Percentiles rank a stretch among this genome's conserved stretches.
Conservation (phyloP, 192 early-diverging fungal species). For the Linnemannia elongata region DNA sequence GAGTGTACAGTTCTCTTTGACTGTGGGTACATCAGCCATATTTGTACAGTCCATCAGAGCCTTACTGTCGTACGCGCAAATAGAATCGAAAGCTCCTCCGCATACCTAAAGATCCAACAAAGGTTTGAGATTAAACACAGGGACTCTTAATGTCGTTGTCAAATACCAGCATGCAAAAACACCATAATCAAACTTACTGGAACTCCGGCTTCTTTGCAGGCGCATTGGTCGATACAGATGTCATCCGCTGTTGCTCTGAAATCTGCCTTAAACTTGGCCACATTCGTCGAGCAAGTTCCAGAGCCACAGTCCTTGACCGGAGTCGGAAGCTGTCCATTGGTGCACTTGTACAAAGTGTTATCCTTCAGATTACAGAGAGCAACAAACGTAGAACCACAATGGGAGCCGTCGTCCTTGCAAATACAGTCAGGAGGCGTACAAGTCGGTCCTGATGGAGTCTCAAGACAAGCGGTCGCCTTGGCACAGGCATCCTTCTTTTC, state of each 20-base stretch:
- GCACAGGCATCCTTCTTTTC: not conserved
- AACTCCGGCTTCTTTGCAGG: not conserved
- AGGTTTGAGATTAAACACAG: too few relatives aligned
- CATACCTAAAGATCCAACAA: too few relatives aligned
- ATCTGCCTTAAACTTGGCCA: not conserved
- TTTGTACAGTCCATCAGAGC: not conserved
- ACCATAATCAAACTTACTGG: constrained; percentile 6
- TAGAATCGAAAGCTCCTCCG: not conserved
- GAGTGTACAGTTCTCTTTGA: not conserved
- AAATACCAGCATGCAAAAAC: too few relatives aligned
- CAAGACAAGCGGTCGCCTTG: too few relatives aligned
- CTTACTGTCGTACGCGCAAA: not conserved
- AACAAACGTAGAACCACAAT: not conserved
- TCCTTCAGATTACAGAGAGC: not conserved
- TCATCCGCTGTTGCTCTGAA: not conserved
- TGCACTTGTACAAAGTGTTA: not conserved
- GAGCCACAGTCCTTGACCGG: not conserved
- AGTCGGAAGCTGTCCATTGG: not conserved
- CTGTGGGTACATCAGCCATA: not conserved
- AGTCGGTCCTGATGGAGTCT: not conserved
- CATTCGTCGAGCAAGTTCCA: not conserved
- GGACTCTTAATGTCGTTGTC: too few relatives aligned
- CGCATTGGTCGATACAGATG: not conserved
- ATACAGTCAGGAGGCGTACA: not conserved
- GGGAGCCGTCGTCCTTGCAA: not conserved